Evolutionary conservation across 2,329 filamentous ascomycete genomes (phyloP), one percentile per base, ranked within the genome.

Genomic region (Karstenula rhodostoma): DNA sequence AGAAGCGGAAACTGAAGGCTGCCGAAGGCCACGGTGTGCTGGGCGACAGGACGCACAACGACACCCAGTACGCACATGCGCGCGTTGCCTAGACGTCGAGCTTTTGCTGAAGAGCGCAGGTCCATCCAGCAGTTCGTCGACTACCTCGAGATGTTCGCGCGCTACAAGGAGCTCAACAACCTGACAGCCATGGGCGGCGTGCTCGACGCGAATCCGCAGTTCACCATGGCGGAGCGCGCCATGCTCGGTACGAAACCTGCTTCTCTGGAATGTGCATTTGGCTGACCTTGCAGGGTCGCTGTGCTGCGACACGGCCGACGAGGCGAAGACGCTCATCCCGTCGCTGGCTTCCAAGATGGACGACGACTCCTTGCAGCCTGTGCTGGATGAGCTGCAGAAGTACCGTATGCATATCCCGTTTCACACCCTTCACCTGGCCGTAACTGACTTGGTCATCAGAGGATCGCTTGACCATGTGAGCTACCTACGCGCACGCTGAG

Each of bases 321-420:
- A 99, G 81, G 95, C 95, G 62, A 97, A 97, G 82, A 97, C 93
- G 9, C 85, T 99, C 60, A 96, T 99, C 64, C 96, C 95, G 1
- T 97, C 86, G 68, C 78, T 99, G 53, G 86, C 89, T 69, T 89
- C 93, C 78, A 99, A 99, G 82, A 96, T 98, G 73, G 86, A 86
- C 62, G 94, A 98, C 76, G 91, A 93, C 37, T 92, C 96, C 68
- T 81, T 99, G 65, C 90, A 96, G 78, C 90, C 93, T 64, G 83
- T 98, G 59, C 85, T 99, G 59, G 90, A 97, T 73, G 93, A 99
- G 82, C 90, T 98, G 80, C 91, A 89, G 69, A 96, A 96, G 83
- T 82, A 96, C 74, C 82, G 86, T 69, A 78, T 79, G 73, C 65
- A 19, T 42, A 19, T 47, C 9, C 9, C 10, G 4, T 15, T 35